phyloP scores from a whole-genome alignment of 805 yeast genomes.

The Schwanniomyces polymorphus region DNA sequence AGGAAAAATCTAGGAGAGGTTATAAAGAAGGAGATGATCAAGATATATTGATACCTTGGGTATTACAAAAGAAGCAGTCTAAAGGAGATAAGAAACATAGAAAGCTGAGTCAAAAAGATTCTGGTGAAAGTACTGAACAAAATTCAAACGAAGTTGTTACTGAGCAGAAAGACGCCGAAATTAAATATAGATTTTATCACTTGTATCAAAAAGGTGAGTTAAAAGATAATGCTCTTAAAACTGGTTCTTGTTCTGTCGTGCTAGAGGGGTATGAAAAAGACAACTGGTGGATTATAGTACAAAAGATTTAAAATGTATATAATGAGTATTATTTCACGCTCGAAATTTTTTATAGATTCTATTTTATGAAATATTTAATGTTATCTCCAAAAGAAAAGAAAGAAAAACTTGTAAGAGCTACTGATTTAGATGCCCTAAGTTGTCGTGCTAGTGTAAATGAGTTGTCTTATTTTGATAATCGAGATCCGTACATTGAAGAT shows the following conservation, averaged over 20 bases:
- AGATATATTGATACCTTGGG: slow-evolving; percentile 97
- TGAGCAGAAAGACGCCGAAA: slow-evolving; percentile 32
- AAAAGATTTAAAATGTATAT: slow-evolving; percentile 11
- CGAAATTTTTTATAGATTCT: neutral
- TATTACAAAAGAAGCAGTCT: slow-evolving; percentile 48
- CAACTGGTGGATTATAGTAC: slow-evolving; percentile 76
- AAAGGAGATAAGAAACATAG: slow-evolving; percentile 4
- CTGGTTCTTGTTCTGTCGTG: slow-evolving; percentile 66
- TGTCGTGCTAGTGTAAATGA: slow-evolving; percentile 56
- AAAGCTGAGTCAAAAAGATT: slow-evolving; percentile 4
- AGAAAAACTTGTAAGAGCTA: slow-evolving; percentile 50
- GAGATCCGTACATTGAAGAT: slow-evolving; percentile 34
- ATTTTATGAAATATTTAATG: slow-evolving; percentile 11
- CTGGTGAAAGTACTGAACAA: slow-evolving; percentile 8
- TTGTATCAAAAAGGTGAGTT: slow-evolving; percentile 83
- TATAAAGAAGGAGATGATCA: slow-evolving; percentile 90
- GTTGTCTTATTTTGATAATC: slow-evolving; percentile 45
- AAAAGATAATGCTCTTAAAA: slow-evolving; percentile 62
- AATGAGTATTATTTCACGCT: neutral
- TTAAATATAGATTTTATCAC: slow-evolving; percentile 86
- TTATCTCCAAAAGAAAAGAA: slow-evolving; percentile 33
- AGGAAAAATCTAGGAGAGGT: slow-evolving; percentile 82
- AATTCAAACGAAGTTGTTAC: slow-evolving; percentile 12
- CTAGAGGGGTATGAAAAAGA: slow-evolving; percentile 87
- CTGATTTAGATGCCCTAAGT: slow-evolving; percentile 73